Conservation (phyloP, 2,329 filamentous ascomycete genomes). For the Talaromyces sp. region DNA sequence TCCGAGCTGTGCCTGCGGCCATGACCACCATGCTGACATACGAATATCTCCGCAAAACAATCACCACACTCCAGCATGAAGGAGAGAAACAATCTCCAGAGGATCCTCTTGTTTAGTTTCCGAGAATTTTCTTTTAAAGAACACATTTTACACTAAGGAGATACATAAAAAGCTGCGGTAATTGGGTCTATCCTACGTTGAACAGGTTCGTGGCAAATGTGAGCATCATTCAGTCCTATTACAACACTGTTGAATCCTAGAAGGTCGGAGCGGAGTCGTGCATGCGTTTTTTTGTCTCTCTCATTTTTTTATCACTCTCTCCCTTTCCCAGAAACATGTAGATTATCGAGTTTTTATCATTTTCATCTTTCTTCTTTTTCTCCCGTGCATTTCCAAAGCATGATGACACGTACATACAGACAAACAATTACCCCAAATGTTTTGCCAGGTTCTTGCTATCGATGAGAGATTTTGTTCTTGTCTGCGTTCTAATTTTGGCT, state of each 20-base stretch:
- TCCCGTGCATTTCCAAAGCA: not conserved
- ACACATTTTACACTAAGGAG: not conserved
- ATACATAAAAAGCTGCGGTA: not conserved
- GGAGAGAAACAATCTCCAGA: conserved; percentile 27
- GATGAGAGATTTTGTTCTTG: not conserved
- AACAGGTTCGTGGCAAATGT: not conserved
- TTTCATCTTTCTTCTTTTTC: not conserved
- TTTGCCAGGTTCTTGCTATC: not conserved
- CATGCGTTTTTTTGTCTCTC: not conserved
- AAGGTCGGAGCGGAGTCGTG: not conserved
- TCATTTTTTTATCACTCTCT: not conserved
- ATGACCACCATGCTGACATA: conserved; percentile 98
- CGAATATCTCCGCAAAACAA: conserved; percentile 63
- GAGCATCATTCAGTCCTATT: not conserved
- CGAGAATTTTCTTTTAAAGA: too few relatives aligned
- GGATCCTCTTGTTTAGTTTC: conserved; percentile 10
- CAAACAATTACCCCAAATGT: conserved; percentile 1
- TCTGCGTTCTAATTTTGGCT: not conserved
- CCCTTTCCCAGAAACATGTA: conserved; percentile 1
- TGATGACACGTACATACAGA: conserved; percentile 9
- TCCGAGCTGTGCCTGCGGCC: conserved; percentile 88
- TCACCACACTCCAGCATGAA: conserved; percentile 51
- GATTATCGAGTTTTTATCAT: conserved; percentile 6
- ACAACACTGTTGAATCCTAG: not conserved
- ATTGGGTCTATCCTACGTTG: not conserved